These are phyloP conservation scores for Hansenula anomala DNA, from an alignment of 1,139 yeast genomes.

Conservation along the genomic window DNA sequence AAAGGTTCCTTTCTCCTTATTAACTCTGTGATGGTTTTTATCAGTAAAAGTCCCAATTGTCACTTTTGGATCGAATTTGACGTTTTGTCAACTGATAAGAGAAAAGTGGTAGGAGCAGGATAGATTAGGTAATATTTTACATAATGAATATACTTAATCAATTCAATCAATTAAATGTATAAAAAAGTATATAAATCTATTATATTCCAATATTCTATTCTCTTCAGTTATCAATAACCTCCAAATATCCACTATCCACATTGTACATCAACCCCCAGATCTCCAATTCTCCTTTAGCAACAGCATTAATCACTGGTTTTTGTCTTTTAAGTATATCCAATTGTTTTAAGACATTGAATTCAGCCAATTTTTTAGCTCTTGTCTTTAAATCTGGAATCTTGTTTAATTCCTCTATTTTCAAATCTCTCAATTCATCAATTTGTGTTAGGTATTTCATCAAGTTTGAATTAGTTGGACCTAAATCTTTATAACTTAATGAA, in stretches of 20 bases:
- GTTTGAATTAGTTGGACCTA: slow-evolving; percentile 39
- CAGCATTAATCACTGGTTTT: slow-evolving; percentile 71
- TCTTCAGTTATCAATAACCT: slow-evolving; percentile 31
- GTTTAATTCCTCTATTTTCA: slow-evolving; percentile 29
- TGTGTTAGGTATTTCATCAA: slow-evolving; percentile 34
- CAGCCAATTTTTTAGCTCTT: slow-evolving; percentile 65
- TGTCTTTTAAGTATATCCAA: slow-evolving; percentile 48
- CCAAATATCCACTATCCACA: slow-evolving; percentile 71
- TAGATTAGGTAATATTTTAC: too few relatives aligned
- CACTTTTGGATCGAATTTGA: too few relatives aligned
- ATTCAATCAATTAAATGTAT: too few relatives aligned
- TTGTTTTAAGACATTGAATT: slow-evolving; percentile 70
- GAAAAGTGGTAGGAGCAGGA: too few relatives aligned
- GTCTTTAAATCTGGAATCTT: slow-evolving; percentile 33
- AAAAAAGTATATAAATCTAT: too few relatives aligned
- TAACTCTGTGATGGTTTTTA: too few relatives aligned
- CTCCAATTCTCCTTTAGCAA: slow-evolving; percentile 67
- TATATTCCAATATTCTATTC: slow-evolving; percentile 1
- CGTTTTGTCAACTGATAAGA: too few relatives aligned
- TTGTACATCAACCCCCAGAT: slow-evolving; percentile 89
- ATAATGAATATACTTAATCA: too few relatives aligned
- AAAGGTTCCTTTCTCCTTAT: too few relatives aligned
- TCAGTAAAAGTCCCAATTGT: too few relatives aligned
- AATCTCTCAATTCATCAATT: slow-evolving; percentile 44
- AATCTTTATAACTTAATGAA: slow-evolving; percentile 61